Evolutionary conservation across 2,329 filamentous ascomycete genomes (phyloP).

Genomic region (Colletotrichum orbiculare): DNA sequence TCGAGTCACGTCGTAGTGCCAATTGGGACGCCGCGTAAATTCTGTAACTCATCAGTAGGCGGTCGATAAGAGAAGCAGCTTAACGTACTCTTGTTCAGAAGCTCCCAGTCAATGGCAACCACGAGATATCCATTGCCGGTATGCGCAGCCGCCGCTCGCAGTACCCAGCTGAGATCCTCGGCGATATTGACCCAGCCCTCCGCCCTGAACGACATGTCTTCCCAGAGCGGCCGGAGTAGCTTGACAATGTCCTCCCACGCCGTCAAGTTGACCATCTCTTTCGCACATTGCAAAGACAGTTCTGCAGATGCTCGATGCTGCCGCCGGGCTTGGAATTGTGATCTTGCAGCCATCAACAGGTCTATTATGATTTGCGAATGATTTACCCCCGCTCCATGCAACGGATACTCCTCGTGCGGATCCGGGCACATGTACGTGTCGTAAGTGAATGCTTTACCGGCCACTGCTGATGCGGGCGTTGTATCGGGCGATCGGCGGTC

Average conservation of each 20-base stretch:
- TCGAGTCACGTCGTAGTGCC: constrained; percentile 70
- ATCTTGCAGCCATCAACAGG: constrained; percentile 60
- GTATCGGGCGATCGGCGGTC: constrained; percentile 63
- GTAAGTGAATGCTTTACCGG: constrained; percentile 66
- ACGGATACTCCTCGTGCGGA: constrained; percentile 68
- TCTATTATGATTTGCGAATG: constrained; percentile 67
- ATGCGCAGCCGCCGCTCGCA: constrained; percentile 66
- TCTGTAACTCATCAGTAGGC: constrained; percentile 45
- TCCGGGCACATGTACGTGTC: constrained; percentile 76
- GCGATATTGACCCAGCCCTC: constrained; percentile 70
- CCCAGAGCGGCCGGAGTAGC: constrained; percentile 68
- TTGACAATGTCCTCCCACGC: constrained; percentile 66
- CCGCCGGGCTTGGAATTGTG: constrained; percentile 64
- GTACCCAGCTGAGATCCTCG: constrained; percentile 71
- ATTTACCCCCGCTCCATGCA: constrained; percentile 62
- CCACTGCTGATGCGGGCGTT: constrained; percentile 57
- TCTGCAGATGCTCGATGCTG: constrained; percentile 67
- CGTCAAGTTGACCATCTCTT: constrained; percentile 62
- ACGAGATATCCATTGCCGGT: constrained; percentile 65
- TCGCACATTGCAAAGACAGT: constrained; percentile 66
- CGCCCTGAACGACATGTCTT: constrained; percentile 63
- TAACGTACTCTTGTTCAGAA: constrained; percentile 67
- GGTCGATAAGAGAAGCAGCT: not conserved
- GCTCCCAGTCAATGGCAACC: constrained; percentile 73
- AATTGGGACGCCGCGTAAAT: constrained; percentile 65